phyloP scores from a whole-genome alignment of 2,329 filamentous ascomycete species.

The Nemania bipapillata region DNA sequence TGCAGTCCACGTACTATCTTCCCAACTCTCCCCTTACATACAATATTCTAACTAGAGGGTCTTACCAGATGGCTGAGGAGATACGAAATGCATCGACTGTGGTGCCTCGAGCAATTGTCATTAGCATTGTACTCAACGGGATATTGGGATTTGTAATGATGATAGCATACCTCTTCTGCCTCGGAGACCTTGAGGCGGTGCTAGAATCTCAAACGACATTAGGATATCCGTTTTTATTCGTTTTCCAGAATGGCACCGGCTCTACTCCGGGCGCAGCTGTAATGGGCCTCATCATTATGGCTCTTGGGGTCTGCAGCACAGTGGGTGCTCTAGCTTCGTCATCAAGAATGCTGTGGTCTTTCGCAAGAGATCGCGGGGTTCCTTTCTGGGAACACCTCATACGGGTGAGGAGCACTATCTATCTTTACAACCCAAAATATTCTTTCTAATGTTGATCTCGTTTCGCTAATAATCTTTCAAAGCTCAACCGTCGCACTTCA shows the following conservation, averaged over 20 bases:
- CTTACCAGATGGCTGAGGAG: conserved; percentile 56
- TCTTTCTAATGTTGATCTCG: not conserved
- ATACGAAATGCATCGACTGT: conserved; percentile 58
- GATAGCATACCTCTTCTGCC: conserved; percentile 27
- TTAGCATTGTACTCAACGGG: conserved; percentile 21
- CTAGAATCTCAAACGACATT: conserved; percentile 18
- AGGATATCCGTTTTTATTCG: conserved; percentile 23
- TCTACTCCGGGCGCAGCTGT: conserved; percentile 15
- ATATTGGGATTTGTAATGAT: conserved; percentile 19
- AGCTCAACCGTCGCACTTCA: conserved; percentile 19
- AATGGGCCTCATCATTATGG: conserved; percentile 17
- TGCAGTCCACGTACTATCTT: conserved; percentile 41
- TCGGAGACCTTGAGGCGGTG: conserved; percentile 17
- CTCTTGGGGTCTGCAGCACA: conserved; percentile 18
- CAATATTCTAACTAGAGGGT: too few relatives aligned
- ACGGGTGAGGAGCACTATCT: too few relatives aligned
- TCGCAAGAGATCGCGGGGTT: conserved; percentile 21
- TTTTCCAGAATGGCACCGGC: conserved; percentile 15
- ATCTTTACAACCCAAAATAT: too few relatives aligned
- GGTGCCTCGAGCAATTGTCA: conserved; percentile 34
- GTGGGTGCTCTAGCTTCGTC: conserved; percentile 19
- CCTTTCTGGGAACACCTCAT: conserved; percentile 19
- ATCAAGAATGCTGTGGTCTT: conserved; percentile 28
- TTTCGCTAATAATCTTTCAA: not conserved
- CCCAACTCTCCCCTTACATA: not conserved